A percentile compares a stretch with the other conserved stretches of the same genome.
Conservation (phyloP, 2,329 filamentous ascomycete genomes). For the Monilinia fructigena region DNA sequence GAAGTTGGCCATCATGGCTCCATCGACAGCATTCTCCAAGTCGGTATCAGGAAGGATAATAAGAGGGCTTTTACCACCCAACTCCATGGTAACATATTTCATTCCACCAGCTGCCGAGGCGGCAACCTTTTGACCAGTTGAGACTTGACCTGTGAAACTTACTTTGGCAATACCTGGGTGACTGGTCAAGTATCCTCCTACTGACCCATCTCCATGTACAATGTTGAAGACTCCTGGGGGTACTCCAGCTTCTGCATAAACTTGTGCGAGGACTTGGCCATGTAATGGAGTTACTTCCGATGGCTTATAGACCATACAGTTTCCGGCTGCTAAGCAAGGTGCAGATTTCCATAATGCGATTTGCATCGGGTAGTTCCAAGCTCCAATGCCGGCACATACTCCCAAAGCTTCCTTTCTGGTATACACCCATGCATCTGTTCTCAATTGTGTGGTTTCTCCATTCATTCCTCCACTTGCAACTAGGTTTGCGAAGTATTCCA, state of each 20-base stretch:
- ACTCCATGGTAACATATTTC: constrained; percentile 91
- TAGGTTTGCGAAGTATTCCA: constrained; percentile 83
- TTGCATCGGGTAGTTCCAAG: constrained; percentile 91
- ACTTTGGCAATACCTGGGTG: constrained; percentile 78
- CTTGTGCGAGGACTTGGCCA: constrained; percentile 68
- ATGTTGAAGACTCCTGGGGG: constrained; percentile 86
- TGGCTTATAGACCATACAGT: constrained; percentile 89
- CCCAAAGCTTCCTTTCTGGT: constrained; percentile 79
- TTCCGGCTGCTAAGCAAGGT: constrained; percentile 80
- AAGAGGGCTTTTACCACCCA: constrained; percentile 82
- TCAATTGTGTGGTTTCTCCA: constrained; percentile 72
- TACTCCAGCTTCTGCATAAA: constrained; percentile 76
- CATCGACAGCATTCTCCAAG: constrained; percentile 76
- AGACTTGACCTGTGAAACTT: constrained; percentile 84
- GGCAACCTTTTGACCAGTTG: constrained; percentile 80
- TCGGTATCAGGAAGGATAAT: constrained; percentile 79
- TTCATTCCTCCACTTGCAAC: constrained; percentile 76
- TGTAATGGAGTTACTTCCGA: constrained; percentile 87
- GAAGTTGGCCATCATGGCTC: constrained; percentile 92
- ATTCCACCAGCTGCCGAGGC: constrained; percentile 71
- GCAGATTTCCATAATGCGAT: constrained; percentile 89
- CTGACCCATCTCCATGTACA: constrained; percentile 74
- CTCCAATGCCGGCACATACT: constrained; percentile 82
- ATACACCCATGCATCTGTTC: constrained; percentile 77
- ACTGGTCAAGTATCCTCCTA: constrained; percentile 71